These are phyloP conservation scores for Adansonia digitata DNA, from an alignment of 345 rosid species.

Conservation along the genomic window DNA sequence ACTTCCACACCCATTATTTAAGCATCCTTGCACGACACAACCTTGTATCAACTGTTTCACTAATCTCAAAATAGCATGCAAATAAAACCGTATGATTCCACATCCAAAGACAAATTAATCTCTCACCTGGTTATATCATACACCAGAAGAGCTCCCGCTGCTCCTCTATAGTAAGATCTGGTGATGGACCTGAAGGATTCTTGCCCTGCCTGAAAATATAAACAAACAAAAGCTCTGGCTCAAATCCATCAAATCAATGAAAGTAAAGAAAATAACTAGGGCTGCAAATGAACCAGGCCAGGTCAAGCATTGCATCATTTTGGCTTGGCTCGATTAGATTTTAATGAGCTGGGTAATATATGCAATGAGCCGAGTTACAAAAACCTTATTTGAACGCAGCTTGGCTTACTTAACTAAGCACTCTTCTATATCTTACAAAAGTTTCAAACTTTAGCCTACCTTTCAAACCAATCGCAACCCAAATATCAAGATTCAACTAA, in stretches of 20 bases:
- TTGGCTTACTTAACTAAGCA: background rate
- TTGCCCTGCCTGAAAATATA: slow-evolving; percentile 74
- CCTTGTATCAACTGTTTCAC: slow-evolving; percentile 6
- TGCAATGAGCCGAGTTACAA: background rate
- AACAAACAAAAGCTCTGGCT: background rate
- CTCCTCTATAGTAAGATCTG: slow-evolving; percentile 93
- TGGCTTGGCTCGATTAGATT: background rate
- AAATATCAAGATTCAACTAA: background rate
- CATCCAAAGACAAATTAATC: background rate
- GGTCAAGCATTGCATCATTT: background rate
- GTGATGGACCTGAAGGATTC: slow-evolving; percentile 97
- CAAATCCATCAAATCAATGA: background rate
- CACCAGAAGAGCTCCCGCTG: slow-evolving; percentile 93
- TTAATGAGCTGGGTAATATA: background rate
- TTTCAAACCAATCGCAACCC: background rate
- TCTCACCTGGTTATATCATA: slow-evolving; percentile 90
- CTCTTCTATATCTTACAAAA: background rate
- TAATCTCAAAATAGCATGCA: background rate
- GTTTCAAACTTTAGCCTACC: background rate
- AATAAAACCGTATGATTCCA: background rate
- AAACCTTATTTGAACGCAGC: background rate
- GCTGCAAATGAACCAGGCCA: background rate
- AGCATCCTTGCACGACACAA: background rate
- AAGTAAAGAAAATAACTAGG: background rate
- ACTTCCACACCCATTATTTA: background rate